These are phyloP conservation scores for Dacryopinax primogenitus DNA, from an alignment of 768 basidiomycete species.

Conservation along the genomic window DNA sequence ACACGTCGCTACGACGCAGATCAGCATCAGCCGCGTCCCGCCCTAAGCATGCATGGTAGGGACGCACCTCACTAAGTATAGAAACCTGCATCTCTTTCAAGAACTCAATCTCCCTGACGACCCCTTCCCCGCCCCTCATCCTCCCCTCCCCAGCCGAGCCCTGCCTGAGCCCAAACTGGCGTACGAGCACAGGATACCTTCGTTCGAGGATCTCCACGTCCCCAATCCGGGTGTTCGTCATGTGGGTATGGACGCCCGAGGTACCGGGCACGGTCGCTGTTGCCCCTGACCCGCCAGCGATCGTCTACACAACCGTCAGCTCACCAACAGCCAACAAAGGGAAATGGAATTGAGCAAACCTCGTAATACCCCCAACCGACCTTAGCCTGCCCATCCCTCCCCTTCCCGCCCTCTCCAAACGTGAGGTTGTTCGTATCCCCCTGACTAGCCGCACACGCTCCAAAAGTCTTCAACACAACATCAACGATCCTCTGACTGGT, in stretches of 20 bases:
- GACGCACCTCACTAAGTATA: slow-evolving; percentile 64
- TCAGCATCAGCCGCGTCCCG: background rate
- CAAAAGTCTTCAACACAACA: slow-evolving; percentile 83
- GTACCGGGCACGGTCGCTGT: slow-evolving; percentile 84
- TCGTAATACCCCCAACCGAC: slow-evolving; percentile 88
- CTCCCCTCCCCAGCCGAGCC: slow-evolving; percentile 59
- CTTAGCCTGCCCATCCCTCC: slow-evolving; percentile 56
- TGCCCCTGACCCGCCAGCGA: slow-evolving; percentile 87
- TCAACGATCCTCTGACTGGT: slow-evolving; percentile 91
- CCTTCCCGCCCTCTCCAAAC: slow-evolving; percentile 80
- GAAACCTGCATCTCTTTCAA: slow-evolving; percentile 71
- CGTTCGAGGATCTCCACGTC: slow-evolving; percentile 90
- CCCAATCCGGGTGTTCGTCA: slow-evolving; percentile 84
- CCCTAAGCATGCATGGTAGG: background rate
- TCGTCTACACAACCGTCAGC: slow-evolving; percentile 43
- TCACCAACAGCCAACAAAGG: background rate
- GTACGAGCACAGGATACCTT: slow-evolving; percentile 82
- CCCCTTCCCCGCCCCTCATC: slow-evolving; percentile 74
- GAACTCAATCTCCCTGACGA: slow-evolving; percentile 71
- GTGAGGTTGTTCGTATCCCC: slow-evolving; percentile 91
- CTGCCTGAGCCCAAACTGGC: slow-evolving; percentile 62
- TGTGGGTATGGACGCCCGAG: slow-evolving; percentile 85
- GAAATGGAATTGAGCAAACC: slow-evolving; percentile 27
- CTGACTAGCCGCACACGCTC: slow-evolving; percentile 82
- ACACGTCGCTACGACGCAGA: slow-evolving; percentile 50